A percentile compares a stretch with the other conserved stretches of the same genome.
Evolutionary conservation across 495 filamentous ascomycete genomes (phyloP).

Genomic region (Penicillium fimorum): DNA sequence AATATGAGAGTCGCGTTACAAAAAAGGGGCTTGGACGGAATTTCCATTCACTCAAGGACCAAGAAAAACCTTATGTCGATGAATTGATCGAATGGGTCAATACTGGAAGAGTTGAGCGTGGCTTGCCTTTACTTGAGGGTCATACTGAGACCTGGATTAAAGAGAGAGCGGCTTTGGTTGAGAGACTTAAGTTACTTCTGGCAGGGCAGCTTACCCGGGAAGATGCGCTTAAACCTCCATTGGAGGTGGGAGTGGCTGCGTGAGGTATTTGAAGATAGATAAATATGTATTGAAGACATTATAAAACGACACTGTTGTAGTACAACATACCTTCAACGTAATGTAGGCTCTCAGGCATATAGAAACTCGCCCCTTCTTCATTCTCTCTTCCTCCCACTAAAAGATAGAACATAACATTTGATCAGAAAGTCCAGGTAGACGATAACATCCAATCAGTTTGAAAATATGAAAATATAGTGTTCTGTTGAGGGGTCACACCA

Average conservation of each 20-base stretch:
- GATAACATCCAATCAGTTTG: no score
- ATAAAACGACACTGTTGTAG: not conserved
- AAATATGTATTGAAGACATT: not conserved
- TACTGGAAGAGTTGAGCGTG: slow-evolving; percentile 24
- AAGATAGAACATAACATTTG: no score
- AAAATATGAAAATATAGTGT: not conserved
- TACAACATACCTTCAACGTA: not conserved
- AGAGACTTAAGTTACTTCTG: slow-evolving; percentile 24
- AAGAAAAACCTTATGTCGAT: slow-evolving; percentile 55
- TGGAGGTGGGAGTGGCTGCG: slow-evolving; percentile 11
- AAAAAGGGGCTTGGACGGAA: slow-evolving; percentile 48
- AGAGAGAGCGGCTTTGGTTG: slow-evolving; percentile 32
- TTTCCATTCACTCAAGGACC: slow-evolving; percentile 55
- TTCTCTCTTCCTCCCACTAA: not conserved
- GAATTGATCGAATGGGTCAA: slow-evolving; percentile 57
- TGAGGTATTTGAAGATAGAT: slow-evolving; percentile 1
- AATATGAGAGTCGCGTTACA: slow-evolving; percentile 48
- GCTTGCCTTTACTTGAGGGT: slow-evolving; percentile 37
- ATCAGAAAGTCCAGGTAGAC: no score
- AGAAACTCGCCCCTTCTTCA: not conserved
- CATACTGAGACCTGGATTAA: slow-evolving; percentile 47
- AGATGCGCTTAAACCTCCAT: slow-evolving; percentile 3
- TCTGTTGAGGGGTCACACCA: slow-evolving; percentile 18
- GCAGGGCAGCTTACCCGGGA: slow-evolving; percentile 7
- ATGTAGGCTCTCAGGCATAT: not conserved